These are phyloP conservation scores for Clonostachys chloroleuca DNA, from an alignment of 2,329 filamentous ascomycete genomes.

Conservation along the genomic window DNA sequence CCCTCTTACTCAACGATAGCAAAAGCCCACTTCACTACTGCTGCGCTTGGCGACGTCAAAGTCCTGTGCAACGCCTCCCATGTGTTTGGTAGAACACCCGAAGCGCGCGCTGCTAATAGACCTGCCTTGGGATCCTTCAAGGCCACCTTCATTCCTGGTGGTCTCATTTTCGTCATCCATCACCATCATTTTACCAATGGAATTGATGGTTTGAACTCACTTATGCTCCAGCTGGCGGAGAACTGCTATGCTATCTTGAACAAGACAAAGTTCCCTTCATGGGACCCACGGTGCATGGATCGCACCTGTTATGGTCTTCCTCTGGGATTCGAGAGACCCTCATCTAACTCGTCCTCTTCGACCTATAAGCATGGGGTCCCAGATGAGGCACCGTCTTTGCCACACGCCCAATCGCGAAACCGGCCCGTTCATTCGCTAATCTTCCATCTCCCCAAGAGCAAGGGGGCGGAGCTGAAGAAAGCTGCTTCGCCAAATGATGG, in stretches of 20 bases:
- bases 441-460: conserved; percentile 38
- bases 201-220: conserved; percentile 26
- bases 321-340: conserved; percentile 2
- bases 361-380: too few relatives aligned
- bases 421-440: conserved; percentile 18
- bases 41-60: conserved; percentile 22
- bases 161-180: conserved; percentile 31
- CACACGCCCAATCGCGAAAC: background rate
- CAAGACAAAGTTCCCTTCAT: conserved; percentile 20
- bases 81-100: conserved; percentile 30
- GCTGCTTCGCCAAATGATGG: conserved; percentile 23
- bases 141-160: conserved; percentile 32
- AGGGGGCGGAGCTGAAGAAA: conserved; percentile 29
- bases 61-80: conserved; percentile 22
- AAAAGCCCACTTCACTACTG: conserved; percentile 22
- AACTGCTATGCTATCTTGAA: conserved; percentile 29
- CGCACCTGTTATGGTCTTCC: conserved; percentile 17
- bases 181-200: conserved; percentile 34
- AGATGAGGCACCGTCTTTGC: background rate
- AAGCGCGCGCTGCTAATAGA: conserved; percentile 24
- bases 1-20: conserved; percentile 31
- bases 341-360: background rate
- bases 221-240: conserved; percentile 31
- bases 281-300: conserved; percentile 26
- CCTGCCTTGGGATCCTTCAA: conserved; percentile 28